Evolutionary conservation across 2,329 filamentous ascomycete species (phyloP).

Genomic region (Aspergillus glaucus): DNA sequence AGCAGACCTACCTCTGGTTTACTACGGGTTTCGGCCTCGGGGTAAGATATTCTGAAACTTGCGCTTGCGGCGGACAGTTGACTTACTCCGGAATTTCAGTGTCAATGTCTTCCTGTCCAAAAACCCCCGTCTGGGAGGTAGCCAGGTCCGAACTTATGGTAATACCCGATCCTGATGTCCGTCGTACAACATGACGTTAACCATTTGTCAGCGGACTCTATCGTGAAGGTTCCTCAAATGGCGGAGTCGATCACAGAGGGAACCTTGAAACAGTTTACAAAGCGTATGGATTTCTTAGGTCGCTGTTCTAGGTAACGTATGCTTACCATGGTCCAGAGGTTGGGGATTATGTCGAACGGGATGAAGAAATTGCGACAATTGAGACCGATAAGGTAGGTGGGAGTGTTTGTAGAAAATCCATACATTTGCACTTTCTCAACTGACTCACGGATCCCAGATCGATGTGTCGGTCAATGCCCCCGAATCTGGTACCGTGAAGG

Average conservation of each 20-base stretch:
- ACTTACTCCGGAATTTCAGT: constrained; percentile 7
- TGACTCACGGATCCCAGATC: constrained; percentile 53
- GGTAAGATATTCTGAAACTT: constrained; percentile 15
- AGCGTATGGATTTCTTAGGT: constrained; percentile 46
- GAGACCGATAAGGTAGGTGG: constrained; percentile 86
- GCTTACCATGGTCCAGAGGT: constrained; percentile 50
- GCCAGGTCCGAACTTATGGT: constrained; percentile 35
- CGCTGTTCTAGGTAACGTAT: constrained; percentile 13
- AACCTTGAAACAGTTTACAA: constrained; percentile 91
- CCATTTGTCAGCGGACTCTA: constrained; percentile 57
- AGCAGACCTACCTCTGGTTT: constrained; percentile 16
- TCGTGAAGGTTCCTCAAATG: constrained; percentile 95
- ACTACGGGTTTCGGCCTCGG: constrained; percentile 16
- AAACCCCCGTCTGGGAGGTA: constrained; percentile 17
- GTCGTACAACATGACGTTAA: constrained; percentile 7
- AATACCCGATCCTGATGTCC: constrained; percentile 1
- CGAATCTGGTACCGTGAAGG: constrained; percentile 82
- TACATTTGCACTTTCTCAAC: neutral
- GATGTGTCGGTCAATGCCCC: constrained; percentile 95
- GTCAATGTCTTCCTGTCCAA: constrained; percentile 19
- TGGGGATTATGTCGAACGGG: constrained; percentile 87
- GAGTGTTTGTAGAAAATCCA: neutral
- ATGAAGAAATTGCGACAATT: constrained; percentile 97
- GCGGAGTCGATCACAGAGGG: constrained; percentile 98
- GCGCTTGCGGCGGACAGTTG: constrained; percentile 2